These are phyloP conservation scores for Neurospora sublineolata DNA, from an alignment of 495 filamentous ascomycete species.

Conservation along the genomic window DNA sequence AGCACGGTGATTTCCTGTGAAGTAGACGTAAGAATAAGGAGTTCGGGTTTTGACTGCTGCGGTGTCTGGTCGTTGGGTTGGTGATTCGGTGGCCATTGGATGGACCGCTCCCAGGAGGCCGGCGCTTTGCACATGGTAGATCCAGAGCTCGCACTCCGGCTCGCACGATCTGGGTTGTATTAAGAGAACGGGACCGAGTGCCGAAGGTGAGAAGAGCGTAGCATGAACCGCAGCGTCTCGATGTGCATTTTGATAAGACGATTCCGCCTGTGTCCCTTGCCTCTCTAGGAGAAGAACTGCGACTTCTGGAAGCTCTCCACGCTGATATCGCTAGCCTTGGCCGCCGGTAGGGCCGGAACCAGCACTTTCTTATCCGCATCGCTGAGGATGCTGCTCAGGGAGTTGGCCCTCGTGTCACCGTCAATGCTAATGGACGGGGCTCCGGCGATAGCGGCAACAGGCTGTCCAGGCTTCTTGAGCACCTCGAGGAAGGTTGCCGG, in stretches of 20 bases:
- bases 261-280: neutral
- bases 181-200: neutral
- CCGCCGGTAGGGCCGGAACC: constrained; percentile 38
- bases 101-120: neutral
- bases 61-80: neutral
- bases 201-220: neutral
- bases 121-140: neutral
- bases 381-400: constrained; percentile 31
- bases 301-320: constrained; percentile 87
- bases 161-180: neutral
- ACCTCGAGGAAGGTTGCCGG: constrained; percentile 81
- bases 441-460: constrained; percentile 43
- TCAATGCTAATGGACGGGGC: constrained; percentile 34
- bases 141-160: neutral
- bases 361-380: constrained; percentile 20
- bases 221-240: neutral
- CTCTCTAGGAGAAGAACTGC: constrained; percentile 60
- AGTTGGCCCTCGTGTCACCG: constrained; percentile 29
- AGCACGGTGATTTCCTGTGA: neutral
- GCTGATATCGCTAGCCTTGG: constrained; percentile 56
- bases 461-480: constrained; percentile 47
- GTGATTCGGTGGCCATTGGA: neutral
- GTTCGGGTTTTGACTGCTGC: neutral
- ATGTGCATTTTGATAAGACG: neutral
- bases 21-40: neutral